Base-by-base conservation (phyloP, 176 grass and related monocot species). In the Chloris gayana region DNA sequence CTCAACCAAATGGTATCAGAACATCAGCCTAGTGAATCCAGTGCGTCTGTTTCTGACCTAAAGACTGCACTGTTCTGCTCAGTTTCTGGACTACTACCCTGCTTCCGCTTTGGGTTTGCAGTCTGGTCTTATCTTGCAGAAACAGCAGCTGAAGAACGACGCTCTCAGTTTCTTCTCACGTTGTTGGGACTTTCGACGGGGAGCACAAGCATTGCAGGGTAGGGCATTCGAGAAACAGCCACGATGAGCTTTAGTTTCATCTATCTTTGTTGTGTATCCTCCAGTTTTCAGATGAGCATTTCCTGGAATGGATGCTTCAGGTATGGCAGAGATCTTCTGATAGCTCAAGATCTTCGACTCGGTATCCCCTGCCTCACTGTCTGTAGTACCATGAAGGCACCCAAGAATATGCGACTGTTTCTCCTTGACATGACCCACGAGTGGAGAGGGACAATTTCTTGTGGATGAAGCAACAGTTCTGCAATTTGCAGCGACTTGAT, bases 301-400 rank as follows among this genome's bases (percentile, higher is more conserved):
- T 73, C 82, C 81, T 69, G 79, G 46, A 27, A 35, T 63, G 54
- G 72, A 84, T 6, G 75, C 69, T 78, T 82, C 72, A 45, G 86
- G 85, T 19, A 81, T 29, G 11, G 72, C 87, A 21, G 83, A 71
- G 47, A 83, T 85, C 71, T 79, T 88, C 54, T 82, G 86, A n/a
- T 86, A 88, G 90, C 78, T 89, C 29, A 89, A 12, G 75, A 88
- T 75, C 76, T 57, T 85, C 0, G 79, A 50, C 64, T 91, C 77
- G 0, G 67, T 64, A 25, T 82, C 74, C 27, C 68, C 73, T 2
- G 67, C 5, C 1, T 39, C 64, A 4, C 26, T 44, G 12, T 86
- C 86, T 34, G 51, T 31, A 21, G 59, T 31, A 45, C 41, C 30
- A 25, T 85, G 78, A 31, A 85, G 86, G 53, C 82, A 89, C 27